Percentiles rank a stretch among this genome's conserved stretches.
These are phyloP conservation scores for Halophytophthora batemanensis DNA, from an alignment of 352 stramenopile species.

Conservation along the genomic window DNA sequence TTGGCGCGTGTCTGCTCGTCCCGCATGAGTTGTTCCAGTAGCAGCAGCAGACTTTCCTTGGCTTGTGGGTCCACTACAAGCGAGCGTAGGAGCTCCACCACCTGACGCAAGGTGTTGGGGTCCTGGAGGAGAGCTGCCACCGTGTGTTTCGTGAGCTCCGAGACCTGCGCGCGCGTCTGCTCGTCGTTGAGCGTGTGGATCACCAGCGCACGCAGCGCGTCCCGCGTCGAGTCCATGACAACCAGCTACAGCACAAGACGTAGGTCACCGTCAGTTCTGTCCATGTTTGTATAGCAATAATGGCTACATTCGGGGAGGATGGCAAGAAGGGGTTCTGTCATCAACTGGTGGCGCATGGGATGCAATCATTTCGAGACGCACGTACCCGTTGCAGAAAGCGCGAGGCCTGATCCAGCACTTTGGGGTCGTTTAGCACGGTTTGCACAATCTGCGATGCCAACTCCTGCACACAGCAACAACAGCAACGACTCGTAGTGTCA, in stretches of 20 bases:
- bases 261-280: neutral
- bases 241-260: slow-evolving; percentile 42
- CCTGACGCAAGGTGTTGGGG: slow-evolving; percentile 42
- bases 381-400: slow-evolving; percentile 66
- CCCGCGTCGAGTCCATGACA: slow-evolving; percentile 59
- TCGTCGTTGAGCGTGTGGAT: slow-evolving; percentile 62
- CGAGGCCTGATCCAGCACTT: slow-evolving; percentile 78
- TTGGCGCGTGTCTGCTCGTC: slow-evolving; percentile 53
- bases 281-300: slow-evolving; percentile 16
- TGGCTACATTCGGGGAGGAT: no score
- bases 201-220: slow-evolving; percentile 46
- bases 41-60: slow-evolving; percentile 40
- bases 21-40: slow-evolving; percentile 65
- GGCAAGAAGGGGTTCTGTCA: no score
- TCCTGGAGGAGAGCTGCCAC: slow-evolving; percentile 50
- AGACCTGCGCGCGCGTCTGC: slow-evolving; percentile 48
- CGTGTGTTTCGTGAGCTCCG: slow-evolving; percentile 46
- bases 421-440: slow-evolving; percentile 82
- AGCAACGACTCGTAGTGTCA: no score
- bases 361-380: slow-evolving; percentile 24
- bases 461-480: no score
- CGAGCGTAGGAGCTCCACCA: slow-evolving; percentile 53
- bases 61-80: slow-evolving; percentile 47
- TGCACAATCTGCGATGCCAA: slow-evolving; percentile 85
- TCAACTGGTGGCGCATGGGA: neutral